These are phyloP conservation scores for Quillaja saponaria DNA, from an alignment of 306 rosid species.

Conservation along the genomic window DNA sequence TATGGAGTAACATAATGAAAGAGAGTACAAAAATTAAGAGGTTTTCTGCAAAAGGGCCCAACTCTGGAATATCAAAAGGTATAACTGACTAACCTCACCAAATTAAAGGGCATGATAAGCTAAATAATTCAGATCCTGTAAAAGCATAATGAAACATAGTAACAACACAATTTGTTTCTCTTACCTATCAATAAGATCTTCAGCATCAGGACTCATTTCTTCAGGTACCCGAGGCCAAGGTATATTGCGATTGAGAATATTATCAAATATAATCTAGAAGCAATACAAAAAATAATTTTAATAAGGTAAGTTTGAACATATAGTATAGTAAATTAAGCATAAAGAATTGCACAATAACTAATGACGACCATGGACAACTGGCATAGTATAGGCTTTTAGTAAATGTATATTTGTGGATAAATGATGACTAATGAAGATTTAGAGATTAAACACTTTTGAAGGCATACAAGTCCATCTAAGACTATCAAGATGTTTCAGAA, in stretches of 20 bases:
- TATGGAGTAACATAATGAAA: too few relatives aligned
- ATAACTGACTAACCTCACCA: too few relatives aligned
- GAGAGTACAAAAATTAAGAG: too few relatives aligned
- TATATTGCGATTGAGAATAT: slow-evolving; percentile 86
- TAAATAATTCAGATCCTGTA: not conserved
- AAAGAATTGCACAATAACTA: not conserved
- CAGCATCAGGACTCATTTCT: slow-evolving; percentile 90
- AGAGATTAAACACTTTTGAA: not conserved
- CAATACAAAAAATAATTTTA: slow-evolving; percentile 15
- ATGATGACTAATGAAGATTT: not conserved
- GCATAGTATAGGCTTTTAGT: not conserved
- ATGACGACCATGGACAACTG: not conserved
- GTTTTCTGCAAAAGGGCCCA: too few relatives aligned
- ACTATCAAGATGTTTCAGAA: not conserved
- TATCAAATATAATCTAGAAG: slow-evolving; percentile 88
- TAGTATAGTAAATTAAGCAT: not conserved
- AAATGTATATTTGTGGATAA: not conserved
- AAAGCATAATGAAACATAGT: slow-evolving; percentile 17
- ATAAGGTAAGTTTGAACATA: not conserved
- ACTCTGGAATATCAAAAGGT: too few relatives aligned
- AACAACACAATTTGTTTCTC: slow-evolving; percentile 24
- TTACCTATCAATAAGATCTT: slow-evolving; percentile 89
- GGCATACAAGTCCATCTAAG: not conserved
- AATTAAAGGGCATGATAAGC: not conserved
- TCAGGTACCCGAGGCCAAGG: slow-evolving; percentile 91